A percentile compares a stretch with the other conserved stretches of the same genome.
phyloP scores from a whole-genome alignment of 352 stramenopile genomes.

The Phytophthora citrophthora region DNA sequence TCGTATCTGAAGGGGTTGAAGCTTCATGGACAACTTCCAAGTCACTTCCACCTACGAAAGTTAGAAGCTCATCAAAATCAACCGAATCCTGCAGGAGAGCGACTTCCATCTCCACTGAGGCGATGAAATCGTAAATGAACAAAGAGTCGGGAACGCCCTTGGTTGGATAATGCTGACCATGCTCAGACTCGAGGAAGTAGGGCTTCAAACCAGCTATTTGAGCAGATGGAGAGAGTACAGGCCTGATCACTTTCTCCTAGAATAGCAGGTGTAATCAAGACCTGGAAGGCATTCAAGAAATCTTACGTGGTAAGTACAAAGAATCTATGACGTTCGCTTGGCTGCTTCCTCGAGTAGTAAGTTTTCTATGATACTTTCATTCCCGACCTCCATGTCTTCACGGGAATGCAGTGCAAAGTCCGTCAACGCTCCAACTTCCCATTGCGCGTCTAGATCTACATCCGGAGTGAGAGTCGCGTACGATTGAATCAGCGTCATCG shows the following conservation, averaged over 20 bases:
- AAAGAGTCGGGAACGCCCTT: too few relatives aligned
- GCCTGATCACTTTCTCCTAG: neutral
- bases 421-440: conserved; percentile 44
- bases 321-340: neutral
- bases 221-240: too few relatives aligned
- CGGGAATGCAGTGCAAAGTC: conserved; percentile 49
- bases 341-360: conserved; percentile 25
- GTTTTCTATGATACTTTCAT: conserved; percentile 33
- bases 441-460: conserved; percentile 39
- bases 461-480: conserved; percentile 33
- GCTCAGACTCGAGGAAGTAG: too few relatives aligned
- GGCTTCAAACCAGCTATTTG: too few relatives aligned
- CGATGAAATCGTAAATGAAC: too few relatives aligned
- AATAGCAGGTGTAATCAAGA: too few relatives aligned
- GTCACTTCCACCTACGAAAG: conserved; percentile 4
- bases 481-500: conserved; percentile 31
- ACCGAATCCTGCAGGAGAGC: conserved; percentile 1
- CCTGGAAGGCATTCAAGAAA: neutral
- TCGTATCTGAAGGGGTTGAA: neutral
- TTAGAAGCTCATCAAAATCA: conserved; percentile 22
- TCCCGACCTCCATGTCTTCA: conserved; percentile 29
- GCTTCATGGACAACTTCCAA: neutral
- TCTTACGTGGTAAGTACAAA: too few relatives aligned
- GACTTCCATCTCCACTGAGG: conserved; percentile 9
- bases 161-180: too few relatives aligned